These are phyloP conservation scores for Phytopythium aichiense DNA, from an alignment of 352 stramenopile genomes.

Conservation along the genomic window DNA sequence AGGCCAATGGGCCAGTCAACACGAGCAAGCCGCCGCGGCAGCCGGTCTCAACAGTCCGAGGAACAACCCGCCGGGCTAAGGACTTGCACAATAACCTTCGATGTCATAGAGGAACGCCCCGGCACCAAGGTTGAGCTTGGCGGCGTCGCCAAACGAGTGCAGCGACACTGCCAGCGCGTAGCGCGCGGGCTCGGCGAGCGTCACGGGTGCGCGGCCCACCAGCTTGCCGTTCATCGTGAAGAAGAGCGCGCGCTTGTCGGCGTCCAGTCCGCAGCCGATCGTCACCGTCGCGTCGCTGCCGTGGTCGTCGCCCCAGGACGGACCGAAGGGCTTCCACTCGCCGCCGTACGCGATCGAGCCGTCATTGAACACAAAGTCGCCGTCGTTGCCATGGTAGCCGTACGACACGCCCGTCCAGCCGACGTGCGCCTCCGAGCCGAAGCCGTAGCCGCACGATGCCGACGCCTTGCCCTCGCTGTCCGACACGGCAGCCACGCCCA, in stretches of 20 bases:
- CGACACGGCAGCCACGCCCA: slow-evolving; percentile 71
- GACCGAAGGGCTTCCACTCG: slow-evolving; percentile 65
- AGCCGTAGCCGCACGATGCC: slow-evolving; percentile 52
- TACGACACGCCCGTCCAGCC: slow-evolving; percentile 80
- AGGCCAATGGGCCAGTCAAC: neutral
- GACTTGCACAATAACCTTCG: slow-evolving; percentile 88
- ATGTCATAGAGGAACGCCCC: slow-evolving; percentile 79
- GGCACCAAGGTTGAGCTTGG: slow-evolving; percentile 64
- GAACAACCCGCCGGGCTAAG: slow-evolving; percentile 32
- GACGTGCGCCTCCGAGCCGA: slow-evolving; percentile 77
- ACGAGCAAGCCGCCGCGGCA: neutral
- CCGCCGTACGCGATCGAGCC: slow-evolving; percentile 62
- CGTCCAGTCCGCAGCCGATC: slow-evolving; percentile 76
- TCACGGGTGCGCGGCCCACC: slow-evolving; percentile 38
- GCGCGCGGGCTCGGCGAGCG: slow-evolving; percentile 37
- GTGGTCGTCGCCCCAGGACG: slow-evolving; percentile 50
- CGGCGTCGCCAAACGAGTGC: slow-evolving; percentile 67
- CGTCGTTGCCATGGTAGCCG: slow-evolving; percentile 84
- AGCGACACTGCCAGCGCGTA: slow-evolving; percentile 79
- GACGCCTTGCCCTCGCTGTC: slow-evolving; percentile 8
- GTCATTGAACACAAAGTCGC: slow-evolving; percentile 83
- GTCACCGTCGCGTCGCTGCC: slow-evolving; percentile 28
- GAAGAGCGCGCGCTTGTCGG: slow-evolving; percentile 48
- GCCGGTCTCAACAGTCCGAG: slow-evolving; percentile 1
- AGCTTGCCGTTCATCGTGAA: slow-evolving; percentile 80